Evolutionary conservation across 306 rosid genomes (phyloP), one percentile per base, ranked within the genome.

Genomic region (Fragaria ananassa): DNA sequence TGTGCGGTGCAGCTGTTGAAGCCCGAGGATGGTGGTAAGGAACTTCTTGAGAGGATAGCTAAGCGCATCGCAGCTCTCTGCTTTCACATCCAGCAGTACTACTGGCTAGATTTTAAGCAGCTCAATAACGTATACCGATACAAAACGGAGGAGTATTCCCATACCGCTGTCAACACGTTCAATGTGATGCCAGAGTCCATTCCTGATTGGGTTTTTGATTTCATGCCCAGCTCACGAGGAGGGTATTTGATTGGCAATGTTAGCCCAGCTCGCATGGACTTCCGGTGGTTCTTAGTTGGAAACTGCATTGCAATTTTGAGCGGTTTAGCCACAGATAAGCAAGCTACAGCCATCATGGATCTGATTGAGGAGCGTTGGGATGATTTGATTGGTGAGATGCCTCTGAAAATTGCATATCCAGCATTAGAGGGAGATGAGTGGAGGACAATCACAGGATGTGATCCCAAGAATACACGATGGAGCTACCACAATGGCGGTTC

Each of bases 161-260:
- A 88, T 69, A 92, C 93, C 68, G 97, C 97, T 15, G 97, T 89
- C 77, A 89, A 89, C 79, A 89, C 89, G 87, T 92, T 92, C 79
- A 92, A 92, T 57, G 96, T 92, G 63, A 92, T 92, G 84, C 97
- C 96, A 58, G 96, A 92, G 76, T 92, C 96, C 44, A 89, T 92
- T 84, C 97, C 96, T 39, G 88, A 92, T 0, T 92, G 97, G 97
- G 83, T 92, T 63, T 92, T 92, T 75, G 95, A 92, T 50, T 92
- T 92, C 78, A 85, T 92, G 97, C 97, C 97, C 14, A 82, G 35
- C 35, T 31, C 81, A 35, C 88, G 90, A 34, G 97, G 97, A 39
- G 97, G 97, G 77, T 92, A 92, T 87, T 90, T 92, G 31, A 84
- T 92, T 51, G 97, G 97, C 64, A 92, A 91, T 82, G 97, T 91